Percentiles rank a stretch among this genome's conserved stretches.
Evolutionary conservation across 768 basidiomycete species (phyloP).

Genomic region (Lyophyllum shimeji): DNA sequence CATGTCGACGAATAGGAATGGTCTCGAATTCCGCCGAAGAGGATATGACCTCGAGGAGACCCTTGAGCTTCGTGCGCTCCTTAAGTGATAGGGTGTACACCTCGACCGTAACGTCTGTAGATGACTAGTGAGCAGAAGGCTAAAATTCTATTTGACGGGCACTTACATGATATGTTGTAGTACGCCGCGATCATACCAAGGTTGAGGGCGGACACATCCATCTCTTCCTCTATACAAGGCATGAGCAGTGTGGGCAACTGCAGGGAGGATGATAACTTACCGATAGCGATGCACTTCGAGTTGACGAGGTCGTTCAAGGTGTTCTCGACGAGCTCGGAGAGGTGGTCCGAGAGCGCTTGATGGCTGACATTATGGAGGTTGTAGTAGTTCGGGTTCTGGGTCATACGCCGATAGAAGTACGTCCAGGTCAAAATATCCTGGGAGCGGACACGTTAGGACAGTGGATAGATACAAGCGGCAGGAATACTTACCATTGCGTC

Average conservation of each 20-base stretch:
- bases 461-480: neutral
- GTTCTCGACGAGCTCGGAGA: slow-evolving; percentile 94
- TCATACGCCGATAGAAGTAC: slow-evolving; percentile 96
- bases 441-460: neutral
- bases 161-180: slow-evolving; percentile 88
- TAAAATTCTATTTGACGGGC: neutral
- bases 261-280: slow-evolving; percentile 32
- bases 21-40: slow-evolving; percentile 96
- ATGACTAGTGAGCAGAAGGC: slow-evolving; percentile 10
- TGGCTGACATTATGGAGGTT: slow-evolving; percentile 94
- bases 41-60: slow-evolving; percentile 93
- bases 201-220: slow-evolving; percentile 90
- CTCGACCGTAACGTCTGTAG: slow-evolving; percentile 89
- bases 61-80: slow-evolving; percentile 96
- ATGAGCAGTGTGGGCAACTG: slow-evolving; percentile 1
- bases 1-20: slow-evolving; percentile 94
- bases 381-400: slow-evolving; percentile 96
- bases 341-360: slow-evolving; percentile 91
- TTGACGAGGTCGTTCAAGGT: slow-evolving; percentile 89
- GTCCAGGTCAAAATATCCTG: slow-evolving; percentile 99
- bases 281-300: slow-evolving; percentile 93
- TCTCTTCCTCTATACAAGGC: slow-evolving; percentile 73
- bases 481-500: slow-evolving; percentile 73
- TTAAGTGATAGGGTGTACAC: slow-evolving; percentile 95
- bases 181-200: slow-evolving; percentile 98